Conservation (phyloP, 2,329 filamentous ascomycete genomes). For the Colletotrichum karsti region DNA sequence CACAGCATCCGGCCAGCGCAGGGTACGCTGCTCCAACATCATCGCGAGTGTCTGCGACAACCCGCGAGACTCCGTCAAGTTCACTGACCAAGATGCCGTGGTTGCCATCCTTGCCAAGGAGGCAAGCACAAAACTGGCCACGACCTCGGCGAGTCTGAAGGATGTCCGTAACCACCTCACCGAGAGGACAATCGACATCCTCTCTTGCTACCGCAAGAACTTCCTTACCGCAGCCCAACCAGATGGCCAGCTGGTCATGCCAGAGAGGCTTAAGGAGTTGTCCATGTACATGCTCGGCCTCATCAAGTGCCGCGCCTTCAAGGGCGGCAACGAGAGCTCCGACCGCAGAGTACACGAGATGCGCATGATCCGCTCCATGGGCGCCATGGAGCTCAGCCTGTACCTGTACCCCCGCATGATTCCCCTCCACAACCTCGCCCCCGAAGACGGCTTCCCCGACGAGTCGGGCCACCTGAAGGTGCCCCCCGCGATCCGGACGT, state of each 20-base stretch:
- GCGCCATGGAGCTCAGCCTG: slow-evolving; percentile 82
- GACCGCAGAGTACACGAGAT: slow-evolving; percentile 93
- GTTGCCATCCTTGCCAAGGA: slow-evolving; percentile 91
- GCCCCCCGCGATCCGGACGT: slow-evolving; percentile 81
- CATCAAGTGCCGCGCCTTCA: slow-evolving; percentile 91
- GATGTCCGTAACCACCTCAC: slow-evolving; percentile 85
- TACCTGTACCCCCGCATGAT: slow-evolving; percentile 97
- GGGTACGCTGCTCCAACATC: slow-evolving; percentile 91
- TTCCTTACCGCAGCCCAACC: slow-evolving; percentile 85
- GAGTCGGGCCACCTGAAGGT: slow-evolving; percentile 88
- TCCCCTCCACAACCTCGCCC: slow-evolving; percentile 86
- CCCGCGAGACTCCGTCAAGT: slow-evolving; percentile 86
- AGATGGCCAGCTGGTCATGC: slow-evolving; percentile 91
- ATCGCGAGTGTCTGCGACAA: slow-evolving; percentile 92
- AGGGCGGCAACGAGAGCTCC: slow-evolving; percentile 88
- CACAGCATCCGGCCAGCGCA: slow-evolving; percentile 85
- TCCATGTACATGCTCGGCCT: slow-evolving; percentile 94
- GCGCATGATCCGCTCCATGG: slow-evolving; percentile 89
- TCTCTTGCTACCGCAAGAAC: slow-evolving; percentile 92
- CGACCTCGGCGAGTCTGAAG: slow-evolving; percentile 76
- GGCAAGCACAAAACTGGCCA: slow-evolving; percentile 83
- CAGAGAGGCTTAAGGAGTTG: slow-evolving; percentile 95
- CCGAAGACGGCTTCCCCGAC: slow-evolving; percentile 92
- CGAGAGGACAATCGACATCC: slow-evolving; percentile 92
- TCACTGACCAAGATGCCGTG: slow-evolving; percentile 95